phyloP scores from a whole-genome alignment of 2,329 filamentous ascomycete species.

The Fusarium sp. region DNA sequence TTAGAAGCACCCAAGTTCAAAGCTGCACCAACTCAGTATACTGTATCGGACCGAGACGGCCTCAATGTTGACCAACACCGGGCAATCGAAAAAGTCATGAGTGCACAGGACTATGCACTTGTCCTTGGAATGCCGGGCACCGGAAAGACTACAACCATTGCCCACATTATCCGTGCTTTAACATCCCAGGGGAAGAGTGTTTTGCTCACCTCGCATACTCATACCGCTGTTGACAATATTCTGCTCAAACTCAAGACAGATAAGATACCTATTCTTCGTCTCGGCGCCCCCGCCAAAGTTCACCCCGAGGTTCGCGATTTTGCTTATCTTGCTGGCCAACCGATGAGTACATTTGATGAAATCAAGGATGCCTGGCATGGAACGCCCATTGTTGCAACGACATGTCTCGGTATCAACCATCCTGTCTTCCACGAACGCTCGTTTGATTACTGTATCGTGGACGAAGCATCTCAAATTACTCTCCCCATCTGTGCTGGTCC shows the following conservation, averaged over 20 bases:
- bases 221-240: conserved; percentile 98
- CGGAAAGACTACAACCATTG: conserved; percentile 97
- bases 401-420: conserved; percentile 92
- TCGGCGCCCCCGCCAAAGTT: conserved; percentile 87
- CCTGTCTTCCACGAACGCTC: conserved; percentile 86
- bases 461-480: conserved; percentile 98
- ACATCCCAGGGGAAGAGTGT: conserved; percentile 93
- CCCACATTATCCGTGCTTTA: conserved; percentile 93
- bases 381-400: conserved; percentile 91
- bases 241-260: conserved; percentile 89
- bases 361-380: conserved; percentile 87
- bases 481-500: conserved; percentile 94
- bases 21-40: conserved; percentile 71
- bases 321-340: conserved; percentile 80
- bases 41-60: conserved; percentile 70
- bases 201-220: conserved; percentile 93
- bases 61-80: conserved; percentile 89
- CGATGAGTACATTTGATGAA: conserved; percentile 83
- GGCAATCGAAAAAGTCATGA: conserved; percentile 96
- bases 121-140: conserved; percentile 98
- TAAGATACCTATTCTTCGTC: conserved; percentile 82
- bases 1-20: conserved; percentile 81
- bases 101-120: conserved; percentile 93
- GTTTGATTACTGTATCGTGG: conserved; percentile 98
- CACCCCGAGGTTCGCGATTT: conserved; percentile 90